Base-by-base conservation (phyloP, 306 rosid species). In the Quercus ilex region DNA sequence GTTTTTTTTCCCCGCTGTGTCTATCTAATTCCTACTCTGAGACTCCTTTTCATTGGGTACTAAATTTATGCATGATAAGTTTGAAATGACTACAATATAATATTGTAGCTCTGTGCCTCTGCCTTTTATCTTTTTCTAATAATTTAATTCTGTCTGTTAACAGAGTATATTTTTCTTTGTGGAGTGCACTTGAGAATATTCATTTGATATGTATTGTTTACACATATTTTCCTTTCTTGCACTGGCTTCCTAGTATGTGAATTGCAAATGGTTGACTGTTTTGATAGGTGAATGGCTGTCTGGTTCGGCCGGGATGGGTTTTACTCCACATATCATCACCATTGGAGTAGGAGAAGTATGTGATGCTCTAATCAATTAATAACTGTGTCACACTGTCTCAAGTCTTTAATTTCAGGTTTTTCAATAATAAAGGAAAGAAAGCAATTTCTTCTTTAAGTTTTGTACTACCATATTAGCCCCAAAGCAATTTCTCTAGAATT, bases 261-360 rank as follows among this genome's bases (percentile, higher is more conserved):
- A 35, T 76, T 80, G 71, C 79, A 78, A 74, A 60, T 83, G 82
- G 63, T 82, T 71, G 43, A 70, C 38, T 73, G 41, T 78, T 71
- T 91, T 85, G 78, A 62, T 77, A 94, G 99, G 97, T 80, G 90
- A 81, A 83, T 77, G 86, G 88, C 87, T 93, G 78, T 90, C 96
- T 85, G 94, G 91, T 68, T 86, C 99, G 17, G 97, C 98, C 64
- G 98, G 98, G 69, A 91, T 87, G 86, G 97, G 98, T 74, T 93
- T 93, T 81, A 88, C 96, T 59, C 94, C 99, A 33, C 99, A 96
- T 86, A 85, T 96, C 79, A 93, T 96, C 88, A 84, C 90, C 79
- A 75, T 93, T 80, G 94, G 89, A 55, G 52, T 89, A 64, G 98
- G 99, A 90, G 99, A 96, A 86, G 99, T 95, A 90, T 75, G 87